Conservation (phyloP, 306 rosid species). For the Alnus rubra region DNA sequence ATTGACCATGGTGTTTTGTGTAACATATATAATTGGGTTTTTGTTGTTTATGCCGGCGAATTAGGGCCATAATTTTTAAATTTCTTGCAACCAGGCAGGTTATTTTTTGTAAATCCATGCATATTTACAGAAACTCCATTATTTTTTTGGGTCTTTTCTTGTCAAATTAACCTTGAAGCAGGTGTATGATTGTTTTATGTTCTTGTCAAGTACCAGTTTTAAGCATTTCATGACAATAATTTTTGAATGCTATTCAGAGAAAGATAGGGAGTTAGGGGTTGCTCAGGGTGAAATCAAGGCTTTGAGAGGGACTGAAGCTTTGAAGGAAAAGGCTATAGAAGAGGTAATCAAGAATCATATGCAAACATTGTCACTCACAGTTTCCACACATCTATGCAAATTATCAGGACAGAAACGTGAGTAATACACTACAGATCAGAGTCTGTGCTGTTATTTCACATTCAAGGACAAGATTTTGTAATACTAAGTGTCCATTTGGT, state of each 20-base stretch:
- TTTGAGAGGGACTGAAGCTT: conserved; percentile 63
- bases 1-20: not conserved
- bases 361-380: not conserved
- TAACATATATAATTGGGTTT: no score
- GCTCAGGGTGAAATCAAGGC: conserved; percentile 76
- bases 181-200: not conserved
- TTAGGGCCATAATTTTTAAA: not conserved
- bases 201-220: not conserved
- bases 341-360: conserved; percentile 52
- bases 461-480: not conserved
- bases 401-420: not conserved
- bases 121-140: not conserved
- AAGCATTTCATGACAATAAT: not conserved
- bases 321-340: conserved; percentile 78
- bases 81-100: not conserved
- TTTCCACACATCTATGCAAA: not conserved
- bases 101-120: not conserved
- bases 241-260: conserved; percentile 49
- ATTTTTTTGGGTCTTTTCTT: not conserved
- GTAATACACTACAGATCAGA: no score
- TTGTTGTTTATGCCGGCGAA: not conserved
- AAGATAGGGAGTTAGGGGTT: conserved; percentile 49
- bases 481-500: no score
- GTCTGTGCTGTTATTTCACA: not conserved
- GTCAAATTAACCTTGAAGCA: not conserved